Conservation (phyloP, 1,284 basidiomycete species). For the Trichosporon ovoides region DNA sequence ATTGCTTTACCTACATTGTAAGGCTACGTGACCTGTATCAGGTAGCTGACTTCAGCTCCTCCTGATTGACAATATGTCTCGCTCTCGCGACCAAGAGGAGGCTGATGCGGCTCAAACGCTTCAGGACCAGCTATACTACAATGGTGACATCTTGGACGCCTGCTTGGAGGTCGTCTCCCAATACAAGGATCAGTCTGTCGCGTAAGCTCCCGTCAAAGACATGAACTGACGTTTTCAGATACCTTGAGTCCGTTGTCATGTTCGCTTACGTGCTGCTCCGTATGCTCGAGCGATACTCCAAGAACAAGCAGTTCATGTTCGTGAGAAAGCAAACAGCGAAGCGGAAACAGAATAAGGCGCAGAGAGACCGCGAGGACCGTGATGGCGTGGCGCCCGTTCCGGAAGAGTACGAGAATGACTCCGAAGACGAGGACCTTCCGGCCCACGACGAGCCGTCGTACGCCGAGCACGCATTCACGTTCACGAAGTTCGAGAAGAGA, state of each 20-base stretch:
- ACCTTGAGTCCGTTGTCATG: slow-evolving; percentile 75
- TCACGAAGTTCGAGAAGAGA: slow-evolving; percentile 79
- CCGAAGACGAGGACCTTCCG: slow-evolving; percentile 54
- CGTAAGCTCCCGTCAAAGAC: slow-evolving; percentile 33
- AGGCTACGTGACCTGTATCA: slow-evolving; percentile 14
- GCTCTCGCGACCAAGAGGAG: slow-evolving; percentile 56
- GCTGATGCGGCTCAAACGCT: slow-evolving; percentile 70
- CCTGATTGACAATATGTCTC: slow-evolving; percentile 65
- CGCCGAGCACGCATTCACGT: slow-evolving; percentile 79
- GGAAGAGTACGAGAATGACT: slow-evolving; percentile 35
- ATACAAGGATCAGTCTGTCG: slow-evolving; percentile 60
- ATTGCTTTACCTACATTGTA: slow-evolving; percentile 79
- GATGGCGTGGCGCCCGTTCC: slow-evolving; percentile 23
- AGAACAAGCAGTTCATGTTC: slow-evolving; percentile 65
- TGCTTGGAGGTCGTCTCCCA: slow-evolving; percentile 66
- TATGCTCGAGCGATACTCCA: slow-evolving; percentile 82
- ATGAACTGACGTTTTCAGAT: slow-evolving; percentile 49
- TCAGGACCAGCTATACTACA: slow-evolving; percentile 85
- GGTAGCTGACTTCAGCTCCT: slow-evolving; percentile 54
- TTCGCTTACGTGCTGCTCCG: slow-evolving; percentile 73
- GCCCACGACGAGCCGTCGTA: slow-evolving; percentile 62
- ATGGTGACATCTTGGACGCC: slow-evolving; percentile 83
- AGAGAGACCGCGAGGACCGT: not conserved
- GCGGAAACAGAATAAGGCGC: slow-evolving; percentile 46
- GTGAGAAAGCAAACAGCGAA: slow-evolving; percentile 64